Conservation (phyloP, 306 rosid genomes). For the Acacia melanoxylon region DNA sequence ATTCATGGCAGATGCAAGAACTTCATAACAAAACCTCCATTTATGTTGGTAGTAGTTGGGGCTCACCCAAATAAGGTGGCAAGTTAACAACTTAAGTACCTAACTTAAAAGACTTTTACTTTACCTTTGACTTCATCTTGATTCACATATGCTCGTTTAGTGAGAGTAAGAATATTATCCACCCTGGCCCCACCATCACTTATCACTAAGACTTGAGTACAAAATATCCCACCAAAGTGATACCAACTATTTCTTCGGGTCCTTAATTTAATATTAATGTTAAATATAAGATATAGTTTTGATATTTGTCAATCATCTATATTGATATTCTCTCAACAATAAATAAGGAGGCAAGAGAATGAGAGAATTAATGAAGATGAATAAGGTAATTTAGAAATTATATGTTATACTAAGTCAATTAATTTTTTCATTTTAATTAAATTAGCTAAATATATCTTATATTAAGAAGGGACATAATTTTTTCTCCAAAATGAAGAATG, state of each 20-base stretch:
- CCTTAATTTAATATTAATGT: no score
- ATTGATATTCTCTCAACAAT: no score
- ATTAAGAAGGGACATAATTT: no score
- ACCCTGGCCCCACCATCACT: neutral
- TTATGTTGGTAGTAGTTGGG: neutral
- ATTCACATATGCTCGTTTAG: neutral
- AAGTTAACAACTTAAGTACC: neutral
- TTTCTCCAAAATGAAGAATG: neutral
- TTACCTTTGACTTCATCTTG: neutral
- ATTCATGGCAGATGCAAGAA: neutral
- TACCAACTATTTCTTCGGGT: no score
- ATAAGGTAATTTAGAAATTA: no score
- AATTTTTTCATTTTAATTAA: no score
- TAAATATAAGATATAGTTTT: no score
- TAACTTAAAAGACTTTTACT: neutral
- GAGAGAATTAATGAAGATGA: no score
- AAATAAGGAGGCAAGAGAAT: no score
- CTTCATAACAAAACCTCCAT: neutral
- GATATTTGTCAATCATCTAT: no score
- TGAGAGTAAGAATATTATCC: neutral
- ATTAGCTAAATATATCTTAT: no score
- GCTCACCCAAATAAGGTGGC: neutral
- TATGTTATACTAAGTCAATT: no score
- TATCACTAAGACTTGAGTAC: neutral
- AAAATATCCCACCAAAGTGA: neutral